Conservation (phyloP, 768 basidiomycete species). For the Naganishia antarctica region DNA sequence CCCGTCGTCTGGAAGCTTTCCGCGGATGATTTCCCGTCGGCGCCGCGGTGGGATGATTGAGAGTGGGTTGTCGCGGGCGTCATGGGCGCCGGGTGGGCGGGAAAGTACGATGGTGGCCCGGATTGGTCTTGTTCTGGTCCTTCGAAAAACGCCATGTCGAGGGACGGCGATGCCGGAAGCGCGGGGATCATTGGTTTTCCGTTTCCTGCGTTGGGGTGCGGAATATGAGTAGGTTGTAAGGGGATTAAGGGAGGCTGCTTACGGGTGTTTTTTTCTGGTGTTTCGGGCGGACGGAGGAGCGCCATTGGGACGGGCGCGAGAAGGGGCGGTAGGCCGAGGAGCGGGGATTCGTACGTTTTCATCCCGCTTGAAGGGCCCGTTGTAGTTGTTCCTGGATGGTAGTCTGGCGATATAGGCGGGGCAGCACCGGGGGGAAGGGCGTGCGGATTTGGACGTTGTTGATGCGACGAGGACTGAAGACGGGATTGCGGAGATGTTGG, state of each 20-base stretch:
- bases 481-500: too few relatives aligned
- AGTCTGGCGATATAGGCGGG: too few relatives aligned
- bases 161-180: slow-evolving; percentile 11
- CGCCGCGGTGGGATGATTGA: background rate
- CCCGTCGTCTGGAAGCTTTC: too few relatives aligned
- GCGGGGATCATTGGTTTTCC: background rate
- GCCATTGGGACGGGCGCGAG: background rate
- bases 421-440: too few relatives aligned
- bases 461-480: too few relatives aligned
- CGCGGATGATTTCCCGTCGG: too few relatives aligned
- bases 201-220: background rate
- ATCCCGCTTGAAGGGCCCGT: too few relatives aligned
- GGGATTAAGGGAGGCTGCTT: background rate
- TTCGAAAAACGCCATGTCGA: slow-evolving; percentile 15
- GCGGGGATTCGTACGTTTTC: background rate
- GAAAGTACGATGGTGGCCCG: background rate
- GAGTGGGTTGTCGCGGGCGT: background rate
- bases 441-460: too few relatives aligned
- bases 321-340: background rate
- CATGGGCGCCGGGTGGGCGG: background rate
- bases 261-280: too few relatives aligned
- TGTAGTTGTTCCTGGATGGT: too few relatives aligned
- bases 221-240: background rate
- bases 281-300: too few relatives aligned
- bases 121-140: background rate